These are phyloP conservation scores for Fusarium sororula DNA, from an alignment of 2,329 filamentous ascomycete genomes.

Conservation along the genomic window DNA sequence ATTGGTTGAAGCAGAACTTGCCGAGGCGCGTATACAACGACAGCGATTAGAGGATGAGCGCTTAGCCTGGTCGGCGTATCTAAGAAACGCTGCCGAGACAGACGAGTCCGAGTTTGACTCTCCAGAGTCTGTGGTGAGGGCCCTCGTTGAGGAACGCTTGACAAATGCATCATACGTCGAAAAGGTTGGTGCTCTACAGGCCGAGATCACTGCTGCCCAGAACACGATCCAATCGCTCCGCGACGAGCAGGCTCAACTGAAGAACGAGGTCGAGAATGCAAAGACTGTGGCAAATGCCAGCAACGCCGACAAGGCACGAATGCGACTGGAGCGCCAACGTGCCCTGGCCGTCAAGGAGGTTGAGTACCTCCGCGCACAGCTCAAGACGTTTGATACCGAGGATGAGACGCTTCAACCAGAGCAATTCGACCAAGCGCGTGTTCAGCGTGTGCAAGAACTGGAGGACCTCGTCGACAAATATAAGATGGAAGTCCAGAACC, in stretches of 20 bases:
- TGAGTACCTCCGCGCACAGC: conserved; percentile 90
- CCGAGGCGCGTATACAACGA: conserved; percentile 82
- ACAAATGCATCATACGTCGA: conserved; percentile 84
- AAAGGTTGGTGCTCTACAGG: conserved; percentile 79
- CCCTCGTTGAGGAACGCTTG: conserved; percentile 82
- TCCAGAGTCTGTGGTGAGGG: conserved; percentile 85
- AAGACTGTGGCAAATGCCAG: conserved; percentile 60
- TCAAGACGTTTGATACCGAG: conserved; percentile 88
- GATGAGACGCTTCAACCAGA: conserved; percentile 87
- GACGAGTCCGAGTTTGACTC: conserved; percentile 82
- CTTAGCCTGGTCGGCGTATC: conserved; percentile 84
- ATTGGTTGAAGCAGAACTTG: conserved; percentile 77
- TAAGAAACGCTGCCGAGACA: conserved; percentile 72
- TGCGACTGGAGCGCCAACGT: conserved; percentile 86
- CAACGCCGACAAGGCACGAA: conserved; percentile 71
- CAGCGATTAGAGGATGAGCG: conserved; percentile 91
- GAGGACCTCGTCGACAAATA: conserved; percentile 90
- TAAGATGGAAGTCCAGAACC: conserved; percentile 77
- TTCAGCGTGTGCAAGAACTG: conserved; percentile 79
- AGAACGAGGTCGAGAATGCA: conserved; percentile 75
- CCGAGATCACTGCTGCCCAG: conserved; percentile 81
- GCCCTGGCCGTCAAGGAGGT: conserved; percentile 89
- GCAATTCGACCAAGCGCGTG: conserved; percentile 78
- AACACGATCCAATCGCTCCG: conserved; percentile 77
- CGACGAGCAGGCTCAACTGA: conserved; percentile 71